These are phyloP conservation scores for Lipomyces orientalis DNA, from an alignment of 805 yeast genomes.

Conservation along the genomic window DNA sequence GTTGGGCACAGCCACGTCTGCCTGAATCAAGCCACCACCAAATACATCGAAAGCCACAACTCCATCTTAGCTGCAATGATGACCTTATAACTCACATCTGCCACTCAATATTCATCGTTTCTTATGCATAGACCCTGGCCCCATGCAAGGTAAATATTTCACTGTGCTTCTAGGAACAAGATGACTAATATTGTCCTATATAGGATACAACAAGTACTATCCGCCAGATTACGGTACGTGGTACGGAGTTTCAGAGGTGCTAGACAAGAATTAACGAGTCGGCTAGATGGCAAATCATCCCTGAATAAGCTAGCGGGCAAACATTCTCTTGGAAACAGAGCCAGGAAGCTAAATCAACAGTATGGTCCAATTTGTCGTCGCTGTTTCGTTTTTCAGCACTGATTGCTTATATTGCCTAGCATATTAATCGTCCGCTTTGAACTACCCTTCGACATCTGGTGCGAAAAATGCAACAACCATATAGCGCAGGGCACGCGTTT, in stretches of 20 bases:
- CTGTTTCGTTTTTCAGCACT: not conserved
- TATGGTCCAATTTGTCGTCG: not conserved
- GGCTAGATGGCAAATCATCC: slow-evolving; percentile 42
- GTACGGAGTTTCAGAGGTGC: not conserved
- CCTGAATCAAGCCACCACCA: not conserved
- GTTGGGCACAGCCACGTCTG: slow-evolving; percentile 1
- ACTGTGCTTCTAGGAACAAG: not conserved
- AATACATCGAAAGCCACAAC: slow-evolving; percentile 1
- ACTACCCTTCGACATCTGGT: slow-evolving; percentile 43
- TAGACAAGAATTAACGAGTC: not conserved
- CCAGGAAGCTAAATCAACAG: slow-evolving; percentile 40
- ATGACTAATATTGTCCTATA: not conserved
- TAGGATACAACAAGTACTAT: slow-evolving; percentile 44
- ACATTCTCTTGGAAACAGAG: slow-evolving; percentile 42
- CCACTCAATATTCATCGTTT: not conserved
- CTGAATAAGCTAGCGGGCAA: slow-evolving; percentile 44
- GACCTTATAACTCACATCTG: not conserved
- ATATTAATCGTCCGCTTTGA: slow-evolving; percentile 44
- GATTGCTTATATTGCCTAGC: slow-evolving; percentile 5
- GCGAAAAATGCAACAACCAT: slow-evolving; percentile 40
- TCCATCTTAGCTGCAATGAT: not conserved
- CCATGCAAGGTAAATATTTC: slow-evolving; percentile 13
- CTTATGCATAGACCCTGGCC: not conserved
- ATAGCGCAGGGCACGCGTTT: slow-evolving; percentile 44
- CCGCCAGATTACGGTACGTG: slow-evolving; percentile 46